Conservation (phyloP, 345 rosid genomes). For the Bretschneidera sinensis region DNA sequence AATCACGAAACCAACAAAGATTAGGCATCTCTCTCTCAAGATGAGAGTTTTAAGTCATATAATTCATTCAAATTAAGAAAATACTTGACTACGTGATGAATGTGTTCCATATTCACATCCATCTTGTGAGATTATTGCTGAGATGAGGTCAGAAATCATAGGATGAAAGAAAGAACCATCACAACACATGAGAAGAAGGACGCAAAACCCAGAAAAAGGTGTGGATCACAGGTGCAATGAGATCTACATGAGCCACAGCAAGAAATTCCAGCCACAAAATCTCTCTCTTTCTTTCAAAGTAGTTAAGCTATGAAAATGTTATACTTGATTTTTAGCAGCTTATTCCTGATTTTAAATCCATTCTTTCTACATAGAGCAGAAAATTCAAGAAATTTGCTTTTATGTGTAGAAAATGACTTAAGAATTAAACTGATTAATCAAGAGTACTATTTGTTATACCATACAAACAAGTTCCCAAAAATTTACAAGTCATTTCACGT, state of each 20-base stretch:
- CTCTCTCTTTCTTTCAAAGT: background rate
- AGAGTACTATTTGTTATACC: background rate
- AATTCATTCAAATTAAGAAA: background rate
- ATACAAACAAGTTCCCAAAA: background rate
- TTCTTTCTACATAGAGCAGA: background rate
- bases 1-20: constrained; percentile 15
- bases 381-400: background rate
- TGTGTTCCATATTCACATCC: background rate
- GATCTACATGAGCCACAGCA: background rate
- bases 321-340: background rate
- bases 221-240: background rate
- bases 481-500: background rate
- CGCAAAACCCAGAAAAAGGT: no score
- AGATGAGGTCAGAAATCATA: background rate
- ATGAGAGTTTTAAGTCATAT: background rate
- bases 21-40: constrained; percentile 8
- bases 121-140: background rate
- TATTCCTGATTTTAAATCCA: background rate
- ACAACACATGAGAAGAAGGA: background rate
- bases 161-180: background rate
- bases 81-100: background rate
- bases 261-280: background rate
- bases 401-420: background rate
- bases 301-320: background rate
- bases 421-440: no score